phyloP scores from a whole-genome alignment of 768 basidiomycete genomes.

The Mrakia hoshinonis region DNA sequence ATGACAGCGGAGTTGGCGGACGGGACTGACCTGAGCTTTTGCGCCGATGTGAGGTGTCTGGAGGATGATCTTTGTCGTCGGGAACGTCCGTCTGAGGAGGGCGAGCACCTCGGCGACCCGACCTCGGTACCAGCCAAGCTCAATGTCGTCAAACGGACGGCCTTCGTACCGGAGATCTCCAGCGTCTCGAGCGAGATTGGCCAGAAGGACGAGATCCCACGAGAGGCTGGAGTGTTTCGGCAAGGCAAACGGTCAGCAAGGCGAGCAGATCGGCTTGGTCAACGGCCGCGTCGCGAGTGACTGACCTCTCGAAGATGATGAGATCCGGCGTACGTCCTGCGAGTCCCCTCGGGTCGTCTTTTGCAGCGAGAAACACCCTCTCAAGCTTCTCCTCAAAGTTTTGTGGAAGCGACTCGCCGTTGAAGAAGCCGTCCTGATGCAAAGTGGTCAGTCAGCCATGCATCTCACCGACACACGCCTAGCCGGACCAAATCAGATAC shows the following conservation, averaged over 20 bases:
- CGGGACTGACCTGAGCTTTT: no score
- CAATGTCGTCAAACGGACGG: constrained; percentile 26
- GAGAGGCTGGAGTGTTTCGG: constrained; percentile 4
- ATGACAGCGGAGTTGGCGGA: no score
- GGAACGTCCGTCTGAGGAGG: constrained; percentile 12
- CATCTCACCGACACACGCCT: background rate
- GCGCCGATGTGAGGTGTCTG: constrained; percentile 26
- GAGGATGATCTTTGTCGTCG: constrained; percentile 22
- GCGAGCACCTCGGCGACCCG: constrained; percentile 21
- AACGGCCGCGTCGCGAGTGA: background rate
- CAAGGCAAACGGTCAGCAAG: no score
- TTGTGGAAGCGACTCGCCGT: background rate
- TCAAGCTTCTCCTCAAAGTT: constrained; percentile 19
- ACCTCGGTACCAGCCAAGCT: constrained; percentile 19
- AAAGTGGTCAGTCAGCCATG: background rate
- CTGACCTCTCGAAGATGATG: constrained; percentile 27
- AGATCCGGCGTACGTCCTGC: constrained; percentile 21
- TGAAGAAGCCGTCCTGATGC: constrained; percentile 1
- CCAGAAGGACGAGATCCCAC: constrained; percentile 24
- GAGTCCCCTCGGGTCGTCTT: constrained; percentile 1
- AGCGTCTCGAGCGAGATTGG: background rate
- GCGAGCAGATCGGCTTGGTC: background rate
- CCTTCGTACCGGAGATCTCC: constrained; percentile 15
- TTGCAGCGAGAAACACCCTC: constrained; percentile 10
- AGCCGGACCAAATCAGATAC: background rate